Evolutionary conservation across 139 green algal species (phyloP).

Genomic region (Chlamydomonas schloesseri): DNA sequence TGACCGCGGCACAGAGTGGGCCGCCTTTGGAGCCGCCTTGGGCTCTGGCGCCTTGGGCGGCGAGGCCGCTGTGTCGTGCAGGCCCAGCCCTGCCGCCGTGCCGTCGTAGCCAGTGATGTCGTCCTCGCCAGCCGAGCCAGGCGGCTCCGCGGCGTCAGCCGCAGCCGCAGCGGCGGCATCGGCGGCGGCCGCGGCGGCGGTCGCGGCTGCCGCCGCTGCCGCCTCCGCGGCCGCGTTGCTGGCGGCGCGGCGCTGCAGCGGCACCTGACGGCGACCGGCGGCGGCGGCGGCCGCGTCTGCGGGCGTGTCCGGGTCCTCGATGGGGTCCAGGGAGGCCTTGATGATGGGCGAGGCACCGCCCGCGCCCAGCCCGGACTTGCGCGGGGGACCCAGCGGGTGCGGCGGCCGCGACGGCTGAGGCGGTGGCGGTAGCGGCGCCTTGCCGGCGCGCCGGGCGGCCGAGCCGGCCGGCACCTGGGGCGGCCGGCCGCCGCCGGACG

Average conservation of each 20-base stretch:
- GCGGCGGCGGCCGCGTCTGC: neutral
- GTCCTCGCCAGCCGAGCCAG: slow-evolving; percentile 2
- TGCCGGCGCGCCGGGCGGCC: too few relatives aligned
- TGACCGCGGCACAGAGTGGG: neutral
- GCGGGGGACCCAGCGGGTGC: neutral
- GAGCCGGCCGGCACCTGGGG: neutral
- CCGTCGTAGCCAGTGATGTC: slow-evolving; percentile 28
- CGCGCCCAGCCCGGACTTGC: neutral
- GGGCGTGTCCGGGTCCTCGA: slow-evolving; percentile 35
- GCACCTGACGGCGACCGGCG: too few relatives aligned
- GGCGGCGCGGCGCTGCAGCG: too few relatives aligned
- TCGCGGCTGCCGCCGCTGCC: neutral
- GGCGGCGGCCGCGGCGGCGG: neutral
- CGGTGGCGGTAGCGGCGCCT: neutral
- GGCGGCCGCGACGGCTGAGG: neutral
- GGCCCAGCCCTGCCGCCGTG: neutral
- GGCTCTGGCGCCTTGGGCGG: neutral
- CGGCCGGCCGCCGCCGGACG: neutral
- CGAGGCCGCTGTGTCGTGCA: slow-evolving; percentile 37
- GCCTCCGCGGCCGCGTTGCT: neutral
- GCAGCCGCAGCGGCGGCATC: neutral
- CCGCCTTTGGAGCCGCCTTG: neutral
- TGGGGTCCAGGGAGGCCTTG: slow-evolving; percentile 24
- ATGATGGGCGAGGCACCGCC: neutral
- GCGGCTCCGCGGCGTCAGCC: neutral